These are phyloP conservation scores for Spathaspora sp. DNA, from an alignment of 1,139 yeast species.

Conservation along the genomic window DNA sequence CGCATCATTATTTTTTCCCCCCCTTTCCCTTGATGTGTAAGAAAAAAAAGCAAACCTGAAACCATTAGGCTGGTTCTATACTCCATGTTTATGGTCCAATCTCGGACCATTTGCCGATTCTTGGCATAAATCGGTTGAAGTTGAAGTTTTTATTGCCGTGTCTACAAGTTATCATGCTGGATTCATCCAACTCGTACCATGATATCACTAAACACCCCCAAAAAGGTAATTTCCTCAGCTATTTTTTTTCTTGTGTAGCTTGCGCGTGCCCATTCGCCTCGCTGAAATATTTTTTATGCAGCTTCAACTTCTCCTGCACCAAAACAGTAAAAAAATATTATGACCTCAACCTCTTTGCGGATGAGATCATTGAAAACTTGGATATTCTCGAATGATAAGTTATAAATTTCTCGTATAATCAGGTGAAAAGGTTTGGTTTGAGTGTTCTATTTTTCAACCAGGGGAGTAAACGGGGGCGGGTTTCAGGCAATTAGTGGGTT, in stretches of 20 bases:
- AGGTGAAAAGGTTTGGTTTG: neutral
- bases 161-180: too few relatives aligned
- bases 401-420: neutral
- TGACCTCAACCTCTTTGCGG: neutral
- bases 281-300: conserved; percentile 1
- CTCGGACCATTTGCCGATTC: neutral
- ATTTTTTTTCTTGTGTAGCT: neutral
- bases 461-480: neutral
- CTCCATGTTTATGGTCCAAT: too few relatives aligned
- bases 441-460: neutral
- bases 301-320: neutral
- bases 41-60: neutral
- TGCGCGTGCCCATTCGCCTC: conserved; percentile 1
- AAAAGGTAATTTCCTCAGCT: neutral
- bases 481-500: neutral
- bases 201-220: neutral
- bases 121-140: neutral
- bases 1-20: neutral
- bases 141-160: neutral
- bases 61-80: neutral
- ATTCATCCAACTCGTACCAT: neutral
- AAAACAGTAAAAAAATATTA: neutral
- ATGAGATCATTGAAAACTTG: neutral
- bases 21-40: too few relatives aligned
- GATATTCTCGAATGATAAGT: neutral